Percentiles rank a stretch among this genome's conserved stretches.
Conservation (phyloP, 1,284 basidiomycete genomes). For the Ceratobasidium sp. region DNA sequence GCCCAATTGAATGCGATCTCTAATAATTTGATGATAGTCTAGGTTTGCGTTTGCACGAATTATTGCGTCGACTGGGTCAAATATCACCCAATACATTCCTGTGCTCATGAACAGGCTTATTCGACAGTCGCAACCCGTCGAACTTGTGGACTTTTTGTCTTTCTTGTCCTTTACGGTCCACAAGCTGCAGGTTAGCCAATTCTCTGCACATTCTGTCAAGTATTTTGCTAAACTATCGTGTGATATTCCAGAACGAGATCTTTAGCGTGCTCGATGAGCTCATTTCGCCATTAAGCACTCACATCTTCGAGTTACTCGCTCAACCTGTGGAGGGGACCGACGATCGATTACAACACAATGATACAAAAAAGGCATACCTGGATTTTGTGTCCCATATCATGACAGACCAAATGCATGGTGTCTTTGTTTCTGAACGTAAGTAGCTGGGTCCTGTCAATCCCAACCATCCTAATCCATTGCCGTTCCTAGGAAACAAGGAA, state of each 20-base stretch:
- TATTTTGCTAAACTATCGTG: constrained; percentile 41
- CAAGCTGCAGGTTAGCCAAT: constrained; percentile 80
- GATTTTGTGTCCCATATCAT: constrained; percentile 87
- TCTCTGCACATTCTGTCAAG: constrained; percentile 51
- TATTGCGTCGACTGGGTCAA: constrained; percentile 88
- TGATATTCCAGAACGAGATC: constrained; percentile 73
- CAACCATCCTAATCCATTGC: background rate
- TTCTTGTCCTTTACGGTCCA: constrained; percentile 94
- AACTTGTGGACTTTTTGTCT: constrained; percentile 95
- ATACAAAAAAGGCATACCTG: constrained; percentile 93
- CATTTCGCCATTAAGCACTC: constrained; percentile 85
- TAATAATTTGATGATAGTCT: constrained; percentile 65
- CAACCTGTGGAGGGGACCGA: constrained; percentile 92
- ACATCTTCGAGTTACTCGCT: constrained; percentile 86
- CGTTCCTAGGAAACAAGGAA: constrained; percentile 47
- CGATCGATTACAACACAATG: constrained; percentile 84
- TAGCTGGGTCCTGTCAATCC: constrained; percentile 40
- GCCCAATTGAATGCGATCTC: constrained; percentile 39
- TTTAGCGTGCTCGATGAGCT: constrained; percentile 91
- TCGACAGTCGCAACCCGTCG: constrained; percentile 90
- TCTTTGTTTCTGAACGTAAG: constrained; percentile 91
- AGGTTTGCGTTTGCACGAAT: constrained; percentile 95
- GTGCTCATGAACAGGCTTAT: constrained; percentile 90
- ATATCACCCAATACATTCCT: constrained; percentile 85
- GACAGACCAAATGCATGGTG: constrained; percentile 81